Conservation (phyloP, 345 rosid genomes). For the Aquilaria yunnanensis region DNA sequence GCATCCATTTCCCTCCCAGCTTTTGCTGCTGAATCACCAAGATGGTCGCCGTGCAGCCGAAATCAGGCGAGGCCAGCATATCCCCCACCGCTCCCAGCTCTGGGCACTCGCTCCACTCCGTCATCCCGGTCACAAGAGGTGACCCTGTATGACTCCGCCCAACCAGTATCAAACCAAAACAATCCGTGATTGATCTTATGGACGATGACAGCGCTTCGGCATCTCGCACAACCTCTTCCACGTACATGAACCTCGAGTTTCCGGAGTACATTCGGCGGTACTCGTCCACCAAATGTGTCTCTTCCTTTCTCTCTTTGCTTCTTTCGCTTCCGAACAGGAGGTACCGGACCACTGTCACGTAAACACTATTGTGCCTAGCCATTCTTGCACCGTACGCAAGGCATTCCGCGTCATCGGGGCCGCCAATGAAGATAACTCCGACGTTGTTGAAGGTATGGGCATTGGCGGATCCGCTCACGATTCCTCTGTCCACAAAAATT, state of each 20-base stretch:
- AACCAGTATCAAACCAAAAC: constrained; percentile 26
- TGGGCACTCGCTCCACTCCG: constrained; percentile 36
- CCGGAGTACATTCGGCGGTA: background rate
- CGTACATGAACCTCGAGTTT: background rate
- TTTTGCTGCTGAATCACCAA: constrained; percentile 26
- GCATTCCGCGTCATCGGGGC: background rate
- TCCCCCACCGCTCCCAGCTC: constrained; percentile 38
- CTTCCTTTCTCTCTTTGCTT: background rate
- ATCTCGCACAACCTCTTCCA: constrained; percentile 27
- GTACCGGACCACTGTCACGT: background rate
- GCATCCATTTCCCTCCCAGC: constrained; percentile 10
- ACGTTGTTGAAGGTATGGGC: background rate
- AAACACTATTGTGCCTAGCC: background rate
- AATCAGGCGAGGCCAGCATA: constrained; percentile 32
- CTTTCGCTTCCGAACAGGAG: background rate
- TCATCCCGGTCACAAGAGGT: constrained; percentile 20
- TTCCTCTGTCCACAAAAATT: background rate
- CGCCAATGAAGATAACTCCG: background rate
- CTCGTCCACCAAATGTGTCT: background rate
- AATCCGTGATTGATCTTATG: constrained; percentile 5
- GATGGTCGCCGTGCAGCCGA: constrained; percentile 21
- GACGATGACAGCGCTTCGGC: constrained; percentile 14
- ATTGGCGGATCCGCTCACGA: background rate
- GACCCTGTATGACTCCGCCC: constrained; percentile 23
- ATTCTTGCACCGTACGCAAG: background rate